phyloP scores from a whole-genome alignment of 305 asterid genomes.

The Fraxinus baroniana region DNA sequence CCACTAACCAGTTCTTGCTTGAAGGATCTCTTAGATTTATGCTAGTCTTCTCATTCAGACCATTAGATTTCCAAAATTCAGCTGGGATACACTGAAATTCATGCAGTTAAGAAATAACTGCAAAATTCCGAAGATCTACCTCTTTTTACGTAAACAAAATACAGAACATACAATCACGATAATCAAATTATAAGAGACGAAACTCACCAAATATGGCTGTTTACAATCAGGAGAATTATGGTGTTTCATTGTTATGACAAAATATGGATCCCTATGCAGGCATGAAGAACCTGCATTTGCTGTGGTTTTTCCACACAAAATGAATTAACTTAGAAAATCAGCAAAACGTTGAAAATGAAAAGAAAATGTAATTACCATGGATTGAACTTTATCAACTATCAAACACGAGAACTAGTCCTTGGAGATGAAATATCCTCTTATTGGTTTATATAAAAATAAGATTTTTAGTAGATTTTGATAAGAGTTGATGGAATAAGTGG shows the following conservation, averaged over 20 bases:
- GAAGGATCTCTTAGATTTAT: too few relatives aligned
- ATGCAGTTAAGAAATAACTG: too few relatives aligned
- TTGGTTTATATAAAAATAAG: too few relatives aligned
- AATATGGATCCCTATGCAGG: conserved; percentile 5
- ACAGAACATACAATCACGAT: neutral
- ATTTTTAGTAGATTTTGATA: too few relatives aligned
- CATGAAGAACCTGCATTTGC: neutral
- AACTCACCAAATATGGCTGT: conserved; percentile 3
- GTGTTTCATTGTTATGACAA: conserved; percentile 14
- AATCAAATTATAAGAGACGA: neutral
- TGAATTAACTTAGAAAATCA: neutral
- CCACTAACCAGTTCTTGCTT: too few relatives aligned
- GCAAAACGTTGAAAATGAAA: neutral
- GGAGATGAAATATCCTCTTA: neutral
- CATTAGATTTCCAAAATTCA: too few relatives aligned
- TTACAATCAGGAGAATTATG: neutral
- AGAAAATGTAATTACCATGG: neutral
- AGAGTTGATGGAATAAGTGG: too few relatives aligned
- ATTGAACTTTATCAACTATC: neutral
- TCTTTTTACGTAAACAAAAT: neutral
- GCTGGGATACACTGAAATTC: too few relatives aligned
- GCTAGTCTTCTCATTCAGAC: too few relatives aligned
- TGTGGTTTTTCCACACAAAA: neutral
- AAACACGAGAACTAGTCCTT: neutral
- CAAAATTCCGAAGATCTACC: too few relatives aligned